Conservation (phyloP, 495 filamentous ascomycete species). For the Neurospora sp. region DNA sequence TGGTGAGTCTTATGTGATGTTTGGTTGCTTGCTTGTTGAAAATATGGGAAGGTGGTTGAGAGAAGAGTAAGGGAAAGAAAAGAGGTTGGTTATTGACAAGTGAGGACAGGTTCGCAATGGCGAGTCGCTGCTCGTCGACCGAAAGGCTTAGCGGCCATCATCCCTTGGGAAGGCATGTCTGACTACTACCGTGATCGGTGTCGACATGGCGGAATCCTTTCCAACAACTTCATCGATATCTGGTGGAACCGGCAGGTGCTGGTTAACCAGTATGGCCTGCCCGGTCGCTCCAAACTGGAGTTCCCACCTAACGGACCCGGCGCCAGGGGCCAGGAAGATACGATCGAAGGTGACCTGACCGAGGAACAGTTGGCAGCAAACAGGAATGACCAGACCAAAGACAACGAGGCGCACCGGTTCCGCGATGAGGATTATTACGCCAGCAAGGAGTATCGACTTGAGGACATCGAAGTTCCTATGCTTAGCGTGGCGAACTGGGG, state of each 20-base stretch:
- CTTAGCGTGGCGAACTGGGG: constrained; percentile 59
- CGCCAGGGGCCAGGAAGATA: constrained; percentile 41
- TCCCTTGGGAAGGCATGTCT: constrained; percentile 63
- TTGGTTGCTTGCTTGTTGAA: too few species aligned
- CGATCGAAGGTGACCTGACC: constrained; percentile 45
- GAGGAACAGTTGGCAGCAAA: constrained; percentile 42
- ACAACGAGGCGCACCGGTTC: constrained; percentile 45
- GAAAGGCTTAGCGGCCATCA: constrained; percentile 47
- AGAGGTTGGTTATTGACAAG: not conserved
- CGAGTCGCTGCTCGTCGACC: constrained; percentile 50
- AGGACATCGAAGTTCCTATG: constrained; percentile 52
- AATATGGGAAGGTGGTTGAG: not conserved
- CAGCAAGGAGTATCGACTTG: constrained; percentile 47
- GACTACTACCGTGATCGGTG: constrained; percentile 56
- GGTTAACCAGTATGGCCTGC: constrained; percentile 51
- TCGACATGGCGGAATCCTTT: constrained; percentile 56
- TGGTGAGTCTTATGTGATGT: constrained; percentile 14
- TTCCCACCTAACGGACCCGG: constrained; percentile 28
- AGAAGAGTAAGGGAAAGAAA: not conserved
- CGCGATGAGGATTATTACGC: constrained; percentile 53
- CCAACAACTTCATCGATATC: constrained; percentile 50
- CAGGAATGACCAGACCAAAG: constrained; percentile 48
- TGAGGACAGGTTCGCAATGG: constrained; percentile 38
- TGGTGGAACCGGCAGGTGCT: constrained; percentile 60
- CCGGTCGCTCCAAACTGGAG: constrained; percentile 14